A percentile compares a stretch with the other conserved stretches of the same genome.
Conservation (phyloP, 495 filamentous ascomycete genomes). For the Aspergillus bertholletiae region DNA sequence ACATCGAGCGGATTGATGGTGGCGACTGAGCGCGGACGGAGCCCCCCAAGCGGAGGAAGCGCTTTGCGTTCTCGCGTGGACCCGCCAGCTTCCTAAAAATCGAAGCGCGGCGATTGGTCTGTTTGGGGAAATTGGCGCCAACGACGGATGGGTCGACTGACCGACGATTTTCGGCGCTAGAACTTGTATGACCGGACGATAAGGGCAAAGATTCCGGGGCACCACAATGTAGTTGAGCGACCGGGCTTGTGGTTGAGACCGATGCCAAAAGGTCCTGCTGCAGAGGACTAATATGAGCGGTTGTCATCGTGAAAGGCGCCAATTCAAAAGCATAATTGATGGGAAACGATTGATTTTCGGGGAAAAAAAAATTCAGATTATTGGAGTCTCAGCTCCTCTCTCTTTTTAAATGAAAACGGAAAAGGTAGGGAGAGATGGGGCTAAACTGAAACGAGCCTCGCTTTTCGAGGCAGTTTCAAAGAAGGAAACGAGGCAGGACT, state of each 20-base stretch:
- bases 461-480: not conserved
- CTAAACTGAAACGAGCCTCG: not conserved
- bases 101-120: slow-evolving; percentile 26
- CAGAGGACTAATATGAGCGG: slow-evolving; percentile 30
- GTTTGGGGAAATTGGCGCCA: slow-evolving; percentile 22
- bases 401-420: not conserved
- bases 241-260: slow-evolving; percentile 15
- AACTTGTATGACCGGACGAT: slow-evolving; percentile 20
- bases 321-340: slow-evolving; percentile 17
- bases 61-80: slow-evolving; percentile 49
- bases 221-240: slow-evolving; percentile 19
- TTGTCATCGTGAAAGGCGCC: slow-evolving; percentile 26
- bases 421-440: not conserved
- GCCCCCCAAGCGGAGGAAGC: slow-evolving; percentile 43
- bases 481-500: not conserved
- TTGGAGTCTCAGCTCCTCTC: not conserved
- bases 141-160: slow-evolving; percentile 8
- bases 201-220: slow-evolving; percentile 16
- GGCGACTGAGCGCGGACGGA: slow-evolving; percentile 21
- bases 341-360: not conserved
- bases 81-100: slow-evolving; percentile 43
- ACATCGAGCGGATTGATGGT: slow-evolving; percentile 19
- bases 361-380: not conserved
- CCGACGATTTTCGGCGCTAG: slow-evolving; percentile 24
- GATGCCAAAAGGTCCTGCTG: slow-evolving; percentile 28